These are phyloP conservation scores for Ambrosiella xylebori DNA, from an alignment of 2,329 filamentous ascomycete genomes.

Conservation along the genomic window DNA sequence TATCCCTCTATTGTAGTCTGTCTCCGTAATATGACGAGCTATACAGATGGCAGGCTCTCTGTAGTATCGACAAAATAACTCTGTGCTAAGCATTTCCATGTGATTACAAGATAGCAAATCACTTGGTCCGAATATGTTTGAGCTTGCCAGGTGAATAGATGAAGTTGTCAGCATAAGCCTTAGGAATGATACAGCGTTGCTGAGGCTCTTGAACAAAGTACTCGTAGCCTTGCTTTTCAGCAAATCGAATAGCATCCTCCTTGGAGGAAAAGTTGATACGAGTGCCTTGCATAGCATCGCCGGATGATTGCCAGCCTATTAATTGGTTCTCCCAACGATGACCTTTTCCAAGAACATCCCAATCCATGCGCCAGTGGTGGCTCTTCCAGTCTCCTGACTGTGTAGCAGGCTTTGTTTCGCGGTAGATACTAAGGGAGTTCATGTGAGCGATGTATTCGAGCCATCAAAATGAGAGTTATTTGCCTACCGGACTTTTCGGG, in stretches of 20 bases:
- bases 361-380: slow-evolving; percentile 92
- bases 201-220: slow-evolving; percentile 98
- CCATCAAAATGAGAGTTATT: background rate
- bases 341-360: slow-evolving; percentile 83
- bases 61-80: background rate
- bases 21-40: background rate
- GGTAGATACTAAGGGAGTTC: slow-evolving; percentile 55
- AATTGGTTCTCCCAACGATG: slow-evolving; percentile 96
- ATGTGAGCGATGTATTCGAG: background rate
- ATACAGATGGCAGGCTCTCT: slow-evolving; percentile 1
- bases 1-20: background rate
- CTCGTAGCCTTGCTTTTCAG: slow-evolving; percentile 97
- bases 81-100: background rate
- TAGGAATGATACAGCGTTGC: slow-evolving; percentile 65
- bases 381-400: slow-evolving; percentile 81
- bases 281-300: slow-evolving; percentile 87
- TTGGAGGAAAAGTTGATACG: slow-evolving; percentile 79
- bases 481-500: slow-evolving; percentile 73
- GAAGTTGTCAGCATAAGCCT: slow-evolving; percentile 97
- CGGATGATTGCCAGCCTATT: slow-evolving; percentile 97
- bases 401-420: slow-evolving; percentile 81
- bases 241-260: slow-evolving; percentile 87
- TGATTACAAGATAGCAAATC: slow-evolving; percentile 19
- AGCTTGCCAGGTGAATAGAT: slow-evolving; percentile 69
- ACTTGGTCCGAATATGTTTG: slow-evolving; percentile 74